Conservation (phyloP, 768 basidiomycete genomes). For the Cantharellus anzutake region DNA sequence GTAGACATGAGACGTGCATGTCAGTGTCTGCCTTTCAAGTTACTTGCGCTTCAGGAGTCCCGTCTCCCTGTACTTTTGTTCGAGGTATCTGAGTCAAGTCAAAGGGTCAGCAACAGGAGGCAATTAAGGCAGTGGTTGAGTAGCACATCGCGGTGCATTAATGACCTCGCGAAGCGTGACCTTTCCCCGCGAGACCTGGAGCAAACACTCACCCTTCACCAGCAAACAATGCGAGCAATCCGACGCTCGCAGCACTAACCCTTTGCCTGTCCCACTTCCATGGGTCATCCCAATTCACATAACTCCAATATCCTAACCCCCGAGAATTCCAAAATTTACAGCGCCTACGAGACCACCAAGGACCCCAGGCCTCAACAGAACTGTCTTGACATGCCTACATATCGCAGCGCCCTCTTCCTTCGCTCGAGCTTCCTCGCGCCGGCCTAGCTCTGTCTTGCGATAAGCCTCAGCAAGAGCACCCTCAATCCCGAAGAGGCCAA, state of each 20-base stretch:
- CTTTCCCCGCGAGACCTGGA: no score
- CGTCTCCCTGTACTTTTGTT: no score
- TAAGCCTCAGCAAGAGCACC: constrained; percentile 44
- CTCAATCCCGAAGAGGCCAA: constrained; percentile 41
- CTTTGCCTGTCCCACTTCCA: constrained; percentile 39
- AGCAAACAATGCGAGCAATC: constrained; percentile 39
- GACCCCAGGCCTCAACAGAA: constrained; percentile 42
- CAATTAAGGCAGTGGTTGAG: no score
- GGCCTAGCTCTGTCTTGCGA: constrained; percentile 36
- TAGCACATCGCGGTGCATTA: no score
- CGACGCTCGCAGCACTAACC: constrained; percentile 37
- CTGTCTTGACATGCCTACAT: constrained; percentile 35
- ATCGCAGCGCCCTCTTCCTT: constrained; percentile 35
- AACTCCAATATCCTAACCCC: constrained; percentile 43
- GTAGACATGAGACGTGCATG: no score
- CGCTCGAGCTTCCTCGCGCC: constrained; percentile 35
- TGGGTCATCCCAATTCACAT: constrained; percentile 42
- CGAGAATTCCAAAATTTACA: constrained; percentile 49
- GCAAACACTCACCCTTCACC: constrained; percentile 40
- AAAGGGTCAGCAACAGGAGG: no score
- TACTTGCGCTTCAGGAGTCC: no score
- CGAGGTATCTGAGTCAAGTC: no score
- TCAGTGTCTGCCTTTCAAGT: no score
- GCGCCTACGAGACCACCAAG: constrained; percentile 44
- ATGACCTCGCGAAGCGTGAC: no score